Evolutionary conservation across 371 early-diverging fungal genomes (phyloP), one percentile per base, ranked within the genome.

Genomic region (Rhizopus delemar): DNA sequence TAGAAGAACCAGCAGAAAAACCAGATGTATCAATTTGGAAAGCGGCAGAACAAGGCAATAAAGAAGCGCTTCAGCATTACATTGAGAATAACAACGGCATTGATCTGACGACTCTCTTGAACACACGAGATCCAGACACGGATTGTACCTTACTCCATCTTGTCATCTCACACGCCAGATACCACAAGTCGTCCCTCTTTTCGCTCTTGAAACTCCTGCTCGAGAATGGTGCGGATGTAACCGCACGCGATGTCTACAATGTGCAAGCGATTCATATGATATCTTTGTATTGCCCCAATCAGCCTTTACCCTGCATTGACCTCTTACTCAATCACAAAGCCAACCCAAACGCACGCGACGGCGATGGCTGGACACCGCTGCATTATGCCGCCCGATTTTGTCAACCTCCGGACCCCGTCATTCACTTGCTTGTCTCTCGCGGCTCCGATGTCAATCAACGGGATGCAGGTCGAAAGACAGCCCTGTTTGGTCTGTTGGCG

Each of bases 311-410:
- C 36, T 68, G 75, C 3, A 38, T 74, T 6, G 28, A 63, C 8
- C 48, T 68, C 4, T 39, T 74, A 8, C 48, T 77, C 7, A 52
- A 69, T 9, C 66, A 78, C 5, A 65, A 69, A 65, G 70, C 77
- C 0, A 59, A 69, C 22, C 82, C 86, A 8, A 86, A 90, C 56
- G 77, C 82, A n/a, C 61, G 69, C 12, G 90, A 92, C 56, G 74
- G 76, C 31, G 89, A 88, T 63, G 88, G 88, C 4, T 90, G 90
- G 90, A 87, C 90, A 8, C 86, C 91, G 0, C 52, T 90, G 28
- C 92, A 92, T 58, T 88, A 86, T 46, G 89, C 89, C 1, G 82
- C 84, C 33, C 71, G 78, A 22, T 84, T 82, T 56, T 77, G 77
- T 32, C 66, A 71, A 15, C 62, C 63, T 9, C 81, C 82, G 5